Percentiles rank a stretch among this genome's conserved stretches.
These are phyloP conservation scores for Pisolithus sp. DNA, from an alignment of 768 basidiomycete species.

Conservation along the genomic window DNA sequence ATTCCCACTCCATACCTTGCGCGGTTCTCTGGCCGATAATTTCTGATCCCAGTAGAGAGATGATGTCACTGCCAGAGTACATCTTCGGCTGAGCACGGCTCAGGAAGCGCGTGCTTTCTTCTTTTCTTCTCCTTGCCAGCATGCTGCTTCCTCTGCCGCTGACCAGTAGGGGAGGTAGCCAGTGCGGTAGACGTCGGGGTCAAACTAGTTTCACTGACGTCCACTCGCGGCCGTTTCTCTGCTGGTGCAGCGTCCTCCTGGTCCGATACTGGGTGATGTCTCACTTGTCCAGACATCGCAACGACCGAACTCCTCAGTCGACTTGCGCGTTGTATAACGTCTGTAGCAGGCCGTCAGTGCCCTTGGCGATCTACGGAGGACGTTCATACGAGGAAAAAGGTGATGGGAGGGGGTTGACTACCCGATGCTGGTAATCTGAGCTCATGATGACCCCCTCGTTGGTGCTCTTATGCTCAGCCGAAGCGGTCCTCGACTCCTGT, in stretches of 20 bases:
- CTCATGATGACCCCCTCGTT: neutral
- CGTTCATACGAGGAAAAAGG: neutral
- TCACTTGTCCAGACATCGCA: conserved; percentile 7
- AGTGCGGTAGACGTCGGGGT: neutral
- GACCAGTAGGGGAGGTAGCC: neutral
- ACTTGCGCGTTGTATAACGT: neutral
- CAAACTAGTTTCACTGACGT: neutral
- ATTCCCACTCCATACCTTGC: conserved; percentile 45
- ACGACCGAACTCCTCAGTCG: neutral
- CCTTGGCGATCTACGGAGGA: neutral
- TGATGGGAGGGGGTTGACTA: neutral
- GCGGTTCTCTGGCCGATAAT: conserved; percentile 44
- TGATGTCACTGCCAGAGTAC: conserved; percentile 70
- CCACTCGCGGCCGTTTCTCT: conserved; percentile 29
- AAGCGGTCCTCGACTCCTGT: neutral
- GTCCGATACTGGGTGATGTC: conserved; percentile 8
- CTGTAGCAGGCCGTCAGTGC: neutral
- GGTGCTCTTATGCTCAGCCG: neutral
- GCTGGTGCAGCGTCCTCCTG: conserved; percentile 10
- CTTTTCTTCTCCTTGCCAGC: conserved; percentile 3
- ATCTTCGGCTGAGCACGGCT: conserved; percentile 66
- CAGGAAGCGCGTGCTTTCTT: conserved; percentile 21
- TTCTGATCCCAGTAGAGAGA: conserved; percentile 57
- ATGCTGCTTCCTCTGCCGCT: neutral
- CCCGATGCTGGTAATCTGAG: neutral